Evolutionary conservation across 2,329 filamentous ascomycete genomes (phyloP).

Genomic region (Metarhizium robertsii): DNA sequence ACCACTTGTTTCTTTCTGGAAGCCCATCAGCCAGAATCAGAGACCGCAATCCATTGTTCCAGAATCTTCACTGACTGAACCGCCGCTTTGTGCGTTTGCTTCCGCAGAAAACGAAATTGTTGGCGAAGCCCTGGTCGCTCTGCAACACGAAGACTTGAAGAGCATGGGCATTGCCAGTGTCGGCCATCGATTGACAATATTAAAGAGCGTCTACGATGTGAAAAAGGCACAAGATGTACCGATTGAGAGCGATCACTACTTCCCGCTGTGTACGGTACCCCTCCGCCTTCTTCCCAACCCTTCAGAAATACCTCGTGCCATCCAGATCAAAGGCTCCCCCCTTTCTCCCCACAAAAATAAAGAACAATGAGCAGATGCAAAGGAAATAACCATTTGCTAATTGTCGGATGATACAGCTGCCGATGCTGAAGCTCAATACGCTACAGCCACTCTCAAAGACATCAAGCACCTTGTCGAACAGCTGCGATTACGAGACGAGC

Average conservation of each 20-base stretch:
- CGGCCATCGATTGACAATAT: conserved; percentile 85
- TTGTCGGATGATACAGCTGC: conserved; percentile 51
- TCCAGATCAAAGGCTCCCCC: neutral
- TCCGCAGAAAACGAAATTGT: conserved; percentile 80
- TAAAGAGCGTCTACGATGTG: conserved; percentile 93
- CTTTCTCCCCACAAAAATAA: too few relatives aligned
- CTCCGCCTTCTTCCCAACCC: neutral
- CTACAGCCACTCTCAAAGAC: conserved; percentile 84
- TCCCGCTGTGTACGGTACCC: conserved; percentile 66
- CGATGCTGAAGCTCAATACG: conserved; percentile 77
- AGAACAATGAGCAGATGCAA: neutral
- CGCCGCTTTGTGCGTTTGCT: conserved; percentile 9
- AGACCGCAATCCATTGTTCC: neutral
- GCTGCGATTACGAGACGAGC: conserved; percentile 80
- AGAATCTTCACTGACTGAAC: conserved; percentile 7
- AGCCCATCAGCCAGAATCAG: neutral
- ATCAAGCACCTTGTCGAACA: conserved; percentile 86
- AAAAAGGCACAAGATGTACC: conserved; percentile 91
- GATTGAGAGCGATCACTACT: conserved; percentile 86
- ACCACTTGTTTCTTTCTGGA: neutral
- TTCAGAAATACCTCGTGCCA: neutral
- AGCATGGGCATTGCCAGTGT: conserved; percentile 91
- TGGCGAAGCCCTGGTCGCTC: conserved; percentile 78
- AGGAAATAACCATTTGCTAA: conserved; percentile 8
- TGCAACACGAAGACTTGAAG: conserved; percentile 89